Conservation (phyloP, 2,329 filamentous ascomycete genomes). For the Fusarium begoniae region DNA sequence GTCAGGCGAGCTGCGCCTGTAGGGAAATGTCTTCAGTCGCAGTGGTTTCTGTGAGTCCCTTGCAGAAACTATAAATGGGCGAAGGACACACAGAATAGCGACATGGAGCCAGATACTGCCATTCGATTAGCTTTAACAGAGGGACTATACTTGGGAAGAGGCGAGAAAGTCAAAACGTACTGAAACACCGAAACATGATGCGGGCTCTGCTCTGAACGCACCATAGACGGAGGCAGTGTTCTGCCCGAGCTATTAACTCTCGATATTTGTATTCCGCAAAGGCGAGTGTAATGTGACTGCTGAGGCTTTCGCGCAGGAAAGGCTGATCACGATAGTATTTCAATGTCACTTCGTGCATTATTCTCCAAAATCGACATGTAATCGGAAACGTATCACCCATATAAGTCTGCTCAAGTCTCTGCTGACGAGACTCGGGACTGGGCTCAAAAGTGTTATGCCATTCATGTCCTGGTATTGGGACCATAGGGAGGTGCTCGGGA, state of each 20-base stretch:
- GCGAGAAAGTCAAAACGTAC: constrained; percentile 38
- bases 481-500: constrained; percentile 31
- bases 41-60: not conserved
- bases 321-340: constrained; percentile 38
- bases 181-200: constrained; percentile 51
- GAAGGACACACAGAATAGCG: constrained; percentile 50
- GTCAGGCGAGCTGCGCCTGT: constrained; percentile 39
- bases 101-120: constrained; percentile 54
- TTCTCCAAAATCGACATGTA: constrained; percentile 50
- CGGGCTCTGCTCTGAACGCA: constrained; percentile 39
- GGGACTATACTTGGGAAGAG: not conserved
- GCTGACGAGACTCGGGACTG: not conserved
- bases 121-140: not conserved
- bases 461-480: constrained; percentile 29
- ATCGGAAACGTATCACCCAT: constrained; percentile 44
- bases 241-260: constrained; percentile 51
- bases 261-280: constrained; percentile 51
- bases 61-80: constrained; percentile 28
- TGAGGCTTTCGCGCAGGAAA: constrained; percentile 4
- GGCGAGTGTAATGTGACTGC: constrained; percentile 14
- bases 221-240: constrained; percentile 43
- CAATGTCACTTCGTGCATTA: constrained; percentile 47
- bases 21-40: constrained; percentile 44
- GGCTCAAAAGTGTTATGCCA: not conserved
- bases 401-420: constrained; percentile 14